phyloP scores from a whole-genome alignment of 2,329 filamentous ascomycete species.

The Fusarium praegraminearum region DNA sequence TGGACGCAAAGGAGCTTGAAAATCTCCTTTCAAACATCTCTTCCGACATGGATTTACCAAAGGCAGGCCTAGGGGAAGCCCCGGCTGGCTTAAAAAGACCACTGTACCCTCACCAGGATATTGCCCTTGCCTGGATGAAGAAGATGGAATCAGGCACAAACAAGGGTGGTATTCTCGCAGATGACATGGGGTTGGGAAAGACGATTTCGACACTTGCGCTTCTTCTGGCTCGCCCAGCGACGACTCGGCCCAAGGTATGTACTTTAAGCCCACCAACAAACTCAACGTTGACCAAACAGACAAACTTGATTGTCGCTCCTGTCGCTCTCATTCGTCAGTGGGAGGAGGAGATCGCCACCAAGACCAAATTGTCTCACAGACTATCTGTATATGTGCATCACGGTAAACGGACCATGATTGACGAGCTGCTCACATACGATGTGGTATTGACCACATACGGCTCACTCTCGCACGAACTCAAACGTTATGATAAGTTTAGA shows the following conservation, averaged over 20 bases:
- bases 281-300: constrained; percentile 61
- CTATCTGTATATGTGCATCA: constrained; percentile 79
- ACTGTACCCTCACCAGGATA: constrained; percentile 84
- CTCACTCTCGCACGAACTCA: constrained; percentile 74
- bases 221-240: constrained; percentile 75
- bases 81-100: constrained; percentile 75
- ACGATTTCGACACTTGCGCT: constrained; percentile 87
- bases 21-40: constrained; percentile 78
- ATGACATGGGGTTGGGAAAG: constrained; percentile 95
- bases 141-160: constrained; percentile 81
- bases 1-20: constrained; percentile 73
- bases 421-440: constrained; percentile 75
- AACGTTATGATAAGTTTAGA: constrained; percentile 67
- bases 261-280: background rate
- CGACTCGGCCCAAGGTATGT: constrained; percentile 54
- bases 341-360: constrained; percentile 81
- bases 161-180: constrained; percentile 89
- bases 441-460: constrained; percentile 90
- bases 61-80: constrained; percentile 73
- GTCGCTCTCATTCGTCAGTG: constrained; percentile 86
- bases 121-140: constrained; percentile 86
- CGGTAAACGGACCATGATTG: constrained; percentile 70
- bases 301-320: constrained; percentile 85
- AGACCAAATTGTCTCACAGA: constrained; percentile 69
- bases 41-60: constrained; percentile 74